Base-by-base conservation (phyloP, 768 basidiomycete species). In the Podaxis carcinomalis region DNA sequence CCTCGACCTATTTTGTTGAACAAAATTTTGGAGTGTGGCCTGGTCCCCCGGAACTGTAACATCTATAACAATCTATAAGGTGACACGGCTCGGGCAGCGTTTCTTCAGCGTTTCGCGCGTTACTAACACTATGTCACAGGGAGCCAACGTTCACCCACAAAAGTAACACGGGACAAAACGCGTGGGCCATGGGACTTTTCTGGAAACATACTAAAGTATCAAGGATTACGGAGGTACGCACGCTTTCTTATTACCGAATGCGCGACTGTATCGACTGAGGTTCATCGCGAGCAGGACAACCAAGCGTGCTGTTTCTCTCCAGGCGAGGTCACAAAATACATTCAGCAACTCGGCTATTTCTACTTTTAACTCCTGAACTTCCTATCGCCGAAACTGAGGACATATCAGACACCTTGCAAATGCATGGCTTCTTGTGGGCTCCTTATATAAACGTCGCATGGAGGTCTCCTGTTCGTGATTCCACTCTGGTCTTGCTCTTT, bases 381-480 rank as follows among this genome's bases (percentile, higher is more conserved):
- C 50, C 57, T 52, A 44, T 59, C 50, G 5, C 57, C 50, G 50
- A 52, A 27, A 25, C 21, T 40, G 50, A n/a, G 57, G 27, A 23
- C 49, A 32, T 32, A 59, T 59, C 50, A 51, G 39, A 59, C 57
- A 51, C 57, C 50, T 52, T 52, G 50, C 50, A 32, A 32, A 32
- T 35, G 57, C 57, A 44, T 59, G 57, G 57, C 46, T 51, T 27
- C 16, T 10, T 42, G 32, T 40, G 37, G 27, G 13, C 16, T 27
- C 28, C 5, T 13, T 57, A 58, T 54, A 54, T 54, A 54, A 54
- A 23, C 52, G 36, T 37, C 52, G 32, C 52, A 11, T 39, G 52
- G 16, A 1, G 47, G 40, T 4, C 27, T n/a, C 19, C 37, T 25
- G 11, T 51, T 27, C 19, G 4, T 40, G 5, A 21, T 9, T 7